These are phyloP conservation scores for Neophaeococcomyces aloes DNA, from an alignment of 2,329 filamentous ascomycete genomes.

Conservation along the genomic window DNA sequence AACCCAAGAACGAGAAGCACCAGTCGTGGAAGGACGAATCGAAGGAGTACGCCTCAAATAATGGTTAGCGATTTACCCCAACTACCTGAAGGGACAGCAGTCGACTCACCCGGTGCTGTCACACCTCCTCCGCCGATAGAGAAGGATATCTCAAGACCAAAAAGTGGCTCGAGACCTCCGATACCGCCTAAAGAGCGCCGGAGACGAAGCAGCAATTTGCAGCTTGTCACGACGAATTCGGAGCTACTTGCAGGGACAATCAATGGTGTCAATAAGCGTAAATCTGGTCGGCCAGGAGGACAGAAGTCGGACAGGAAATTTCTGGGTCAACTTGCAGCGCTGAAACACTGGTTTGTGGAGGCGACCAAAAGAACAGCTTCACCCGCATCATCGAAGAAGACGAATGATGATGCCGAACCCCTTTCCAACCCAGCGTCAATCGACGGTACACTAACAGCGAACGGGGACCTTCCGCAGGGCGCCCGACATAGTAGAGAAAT, in stretches of 20 bases:
- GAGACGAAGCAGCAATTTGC: constrained; percentile 72
- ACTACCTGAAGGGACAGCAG: constrained; percentile 53
- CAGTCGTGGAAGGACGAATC: constrained; percentile 65
- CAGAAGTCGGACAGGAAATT: constrained; percentile 18
- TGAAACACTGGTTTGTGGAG: constrained; percentile 65
- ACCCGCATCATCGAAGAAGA: constrained; percentile 32
- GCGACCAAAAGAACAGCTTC: constrained; percentile 53
- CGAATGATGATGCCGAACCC: neutral
- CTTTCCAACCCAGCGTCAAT: neutral
- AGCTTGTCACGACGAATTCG: constrained; percentile 64
- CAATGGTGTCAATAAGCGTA: constrained; percentile 46
- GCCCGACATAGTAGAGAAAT: constrained; percentile 5
- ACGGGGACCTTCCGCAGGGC: neutral
- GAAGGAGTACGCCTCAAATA: constrained; percentile 56
- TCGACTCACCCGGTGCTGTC: constrained; percentile 27
- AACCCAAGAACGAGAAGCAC: constrained; percentile 23
- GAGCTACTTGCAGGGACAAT: constrained; percentile 44
- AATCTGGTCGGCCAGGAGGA: constrained; percentile 20
- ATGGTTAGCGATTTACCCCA: constrained; percentile 64
- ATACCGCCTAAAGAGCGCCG: constrained; percentile 81
- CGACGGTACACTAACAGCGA: neutral
- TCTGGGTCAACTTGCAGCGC: constrained; percentile 54
- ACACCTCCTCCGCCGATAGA: constrained; percentile 62
- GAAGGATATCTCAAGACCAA: constrained; percentile 65
- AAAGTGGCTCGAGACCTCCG: constrained; percentile 65